Conservation (phyloP, 176 grass and related monocot species). For the Juncus effusus region DNA sequence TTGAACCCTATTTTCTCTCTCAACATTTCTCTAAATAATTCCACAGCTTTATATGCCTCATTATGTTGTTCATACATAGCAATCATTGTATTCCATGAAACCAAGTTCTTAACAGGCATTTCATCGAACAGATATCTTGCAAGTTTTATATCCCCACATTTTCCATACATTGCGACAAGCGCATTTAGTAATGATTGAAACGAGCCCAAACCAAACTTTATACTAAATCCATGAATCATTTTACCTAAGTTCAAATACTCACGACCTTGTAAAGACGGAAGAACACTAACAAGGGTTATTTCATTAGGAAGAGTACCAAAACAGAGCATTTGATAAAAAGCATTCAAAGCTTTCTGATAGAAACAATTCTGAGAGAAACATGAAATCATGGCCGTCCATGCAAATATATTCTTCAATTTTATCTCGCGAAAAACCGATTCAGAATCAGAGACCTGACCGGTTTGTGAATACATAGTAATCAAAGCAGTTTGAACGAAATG, state of each 20-base stretch:
- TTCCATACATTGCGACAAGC: constrained; percentile 67
- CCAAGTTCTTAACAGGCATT: constrained; percentile 36
- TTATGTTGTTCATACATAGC: constrained; percentile 59
- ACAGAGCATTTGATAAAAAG: constrained; percentile 50
- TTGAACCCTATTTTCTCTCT: constrained; percentile 52
- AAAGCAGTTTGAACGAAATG: constrained; percentile 45
- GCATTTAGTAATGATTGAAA: constrained; percentile 55
- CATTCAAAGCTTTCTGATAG: constrained; percentile 36
- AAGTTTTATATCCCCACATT: constrained; percentile 31
- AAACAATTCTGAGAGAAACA: constrained; percentile 64
- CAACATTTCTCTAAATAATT: constrained; percentile 66
- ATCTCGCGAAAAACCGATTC: constrained; percentile 53
- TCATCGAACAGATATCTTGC: constrained; percentile 50
- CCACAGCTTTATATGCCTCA: constrained; percentile 42
- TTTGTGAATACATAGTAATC: constrained; percentile 74
- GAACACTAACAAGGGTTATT: constrained; percentile 70
- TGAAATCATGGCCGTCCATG: constrained; percentile 85
- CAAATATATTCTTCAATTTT: constrained; percentile 48
- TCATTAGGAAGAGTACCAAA: constrained; percentile 50
- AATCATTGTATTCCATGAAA: constrained; percentile 93
- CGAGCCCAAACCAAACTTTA: constrained; percentile 50
- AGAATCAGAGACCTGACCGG: constrained; percentile 40
- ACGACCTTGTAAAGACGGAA: constrained; percentile 54
- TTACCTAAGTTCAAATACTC: constrained; percentile 37
- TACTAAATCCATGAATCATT: constrained; percentile 53